A percentile compares a stretch with the other conserved stretches of the same genome.
Evolutionary conservation across 352 stramenopile species (phyloP).

Genomic region (Phytophthora lateralis): DNA sequence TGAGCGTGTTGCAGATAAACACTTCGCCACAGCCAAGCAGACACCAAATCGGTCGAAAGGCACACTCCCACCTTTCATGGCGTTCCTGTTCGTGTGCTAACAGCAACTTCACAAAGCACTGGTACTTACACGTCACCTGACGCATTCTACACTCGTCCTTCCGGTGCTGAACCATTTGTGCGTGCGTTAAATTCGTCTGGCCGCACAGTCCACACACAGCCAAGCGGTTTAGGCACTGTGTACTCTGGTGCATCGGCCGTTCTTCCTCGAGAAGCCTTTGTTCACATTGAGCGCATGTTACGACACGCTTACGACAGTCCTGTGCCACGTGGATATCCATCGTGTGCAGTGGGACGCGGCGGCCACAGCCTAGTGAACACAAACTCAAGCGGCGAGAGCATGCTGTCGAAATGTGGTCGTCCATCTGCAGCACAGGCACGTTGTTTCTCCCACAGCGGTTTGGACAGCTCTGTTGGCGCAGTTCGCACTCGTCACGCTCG

Average conservation of each 20-base stretch:
- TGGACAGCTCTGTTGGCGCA: slow-evolving; percentile 51
- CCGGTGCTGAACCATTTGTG: slow-evolving; percentile 47
- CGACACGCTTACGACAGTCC: slow-evolving; percentile 53
- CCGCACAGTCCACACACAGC: slow-evolving; percentile 61
- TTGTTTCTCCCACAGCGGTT: slow-evolving; percentile 52
- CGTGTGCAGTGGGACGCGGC: slow-evolving; percentile 52
- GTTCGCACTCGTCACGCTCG: slow-evolving; percentile 60
- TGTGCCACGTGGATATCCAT: slow-evolving; percentile 37
- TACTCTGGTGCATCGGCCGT: slow-evolving; percentile 33
- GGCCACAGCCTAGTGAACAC: slow-evolving; percentile 57
- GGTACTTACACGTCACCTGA: slow-evolving; percentile 50
- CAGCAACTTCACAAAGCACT: slow-evolving; percentile 54
- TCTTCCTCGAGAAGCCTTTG: slow-evolving; percentile 45
- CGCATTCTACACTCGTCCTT: slow-evolving; percentile 64
- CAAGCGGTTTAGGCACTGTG: slow-evolving; percentile 50
- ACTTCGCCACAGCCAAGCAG: slow-evolving; percentile 63
- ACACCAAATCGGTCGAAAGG: slow-evolving; percentile 65
- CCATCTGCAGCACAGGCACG: slow-evolving; percentile 41
- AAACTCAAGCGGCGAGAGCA: slow-evolving; percentile 45
- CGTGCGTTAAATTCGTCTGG: slow-evolving; percentile 39
- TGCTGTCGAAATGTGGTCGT: slow-evolving; percentile 38
- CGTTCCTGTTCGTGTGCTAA: slow-evolving; percentile 59
- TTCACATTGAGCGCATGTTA: slow-evolving; percentile 46
- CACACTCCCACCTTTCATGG: slow-evolving; percentile 70
- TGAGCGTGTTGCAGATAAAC: slow-evolving; percentile 53